These are phyloP conservation scores for Salix viminalis DNA, from an alignment of 345 rosid species.

Conservation along the genomic window DNA sequence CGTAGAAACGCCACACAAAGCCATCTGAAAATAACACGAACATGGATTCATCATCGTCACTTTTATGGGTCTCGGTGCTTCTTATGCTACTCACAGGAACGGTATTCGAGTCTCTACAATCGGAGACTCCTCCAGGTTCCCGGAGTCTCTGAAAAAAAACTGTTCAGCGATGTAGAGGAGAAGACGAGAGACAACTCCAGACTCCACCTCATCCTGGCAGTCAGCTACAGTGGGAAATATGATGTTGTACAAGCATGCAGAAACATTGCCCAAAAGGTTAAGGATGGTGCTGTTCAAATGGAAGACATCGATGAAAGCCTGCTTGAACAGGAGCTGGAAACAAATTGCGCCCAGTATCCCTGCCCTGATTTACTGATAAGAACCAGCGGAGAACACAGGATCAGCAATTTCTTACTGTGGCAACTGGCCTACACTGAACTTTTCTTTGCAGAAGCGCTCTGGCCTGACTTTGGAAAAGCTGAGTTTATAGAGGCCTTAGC, in stretches of 20 bases:
- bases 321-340: constrained; percentile 60
- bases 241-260: constrained; percentile 65
- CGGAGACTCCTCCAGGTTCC: constrained; percentile 61
- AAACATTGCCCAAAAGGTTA: constrained; percentile 51
- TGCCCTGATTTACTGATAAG: constrained; percentile 68
- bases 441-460: constrained; percentile 49
- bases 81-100: constrained; percentile 26
- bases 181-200: constrained; percentile 41
- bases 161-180: constrained; percentile 46
- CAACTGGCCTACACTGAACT: constrained; percentile 82
- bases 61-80: neutral
- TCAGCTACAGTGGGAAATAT: constrained; percentile 71
- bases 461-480: constrained; percentile 75
- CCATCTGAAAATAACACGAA: neutral
- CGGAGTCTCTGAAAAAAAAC: constrained; percentile 32
- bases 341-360: constrained; percentile 56
- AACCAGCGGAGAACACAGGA: constrained; percentile 72
- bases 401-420: constrained; percentile 83
- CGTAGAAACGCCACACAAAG: neutral
- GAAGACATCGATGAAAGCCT: constrained; percentile 56
- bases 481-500: constrained; percentile 55
- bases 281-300: constrained; percentile 39
- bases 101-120: constrained; percentile 51
- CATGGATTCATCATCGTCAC: neutral
- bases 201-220: constrained; percentile 65